phyloP scores from a whole-genome alignment of 1,284 basidiomycete genomes.

The Ustilago loliicola region DNA sequence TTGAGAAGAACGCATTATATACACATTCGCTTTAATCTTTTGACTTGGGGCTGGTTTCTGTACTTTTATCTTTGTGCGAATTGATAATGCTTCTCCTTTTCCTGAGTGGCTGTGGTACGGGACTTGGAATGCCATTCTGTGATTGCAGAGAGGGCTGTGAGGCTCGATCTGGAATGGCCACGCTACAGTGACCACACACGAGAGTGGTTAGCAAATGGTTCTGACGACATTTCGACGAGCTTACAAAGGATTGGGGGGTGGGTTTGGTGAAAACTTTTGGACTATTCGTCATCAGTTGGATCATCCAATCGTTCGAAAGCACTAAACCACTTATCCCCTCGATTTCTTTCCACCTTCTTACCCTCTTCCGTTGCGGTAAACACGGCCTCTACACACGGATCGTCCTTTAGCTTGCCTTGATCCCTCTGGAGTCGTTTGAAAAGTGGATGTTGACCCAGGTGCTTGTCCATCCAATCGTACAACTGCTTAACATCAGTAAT shows the following conservation, averaged over 20 bases:
- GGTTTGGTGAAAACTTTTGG: too few relatives aligned
- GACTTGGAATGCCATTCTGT: too few relatives aligned
- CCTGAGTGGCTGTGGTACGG: too few relatives aligned
- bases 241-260: too few relatives aligned
- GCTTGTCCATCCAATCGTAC: constrained; percentile 93
- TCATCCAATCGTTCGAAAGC: constrained; percentile 76
- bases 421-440: constrained; percentile 84
- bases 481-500: constrained; percentile 97
- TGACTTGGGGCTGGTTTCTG: too few relatives aligned
- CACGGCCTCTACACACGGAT: constrained; percentile 71
- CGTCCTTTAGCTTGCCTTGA: constrained; percentile 74
- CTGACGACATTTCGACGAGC: background rate
- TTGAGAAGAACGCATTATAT: background rate
- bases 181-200: too few relatives aligned
- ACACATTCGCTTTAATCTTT: too few relatives aligned
- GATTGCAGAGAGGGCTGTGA: too few relatives aligned
- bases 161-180: too few relatives aligned
- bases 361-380: constrained; percentile 82
- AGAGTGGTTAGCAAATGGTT: too few relatives aligned
- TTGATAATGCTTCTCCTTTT: background rate
- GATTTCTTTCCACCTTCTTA: constrained; percentile 93
- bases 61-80: background rate
- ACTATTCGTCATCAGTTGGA: constrained; percentile 30
- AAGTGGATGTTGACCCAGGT: constrained; percentile 86
- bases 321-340: constrained; percentile 88